These are phyloP conservation scores for Salix udensis DNA, from an alignment of 345 rosid genomes.

Conservation along the genomic window DNA sequence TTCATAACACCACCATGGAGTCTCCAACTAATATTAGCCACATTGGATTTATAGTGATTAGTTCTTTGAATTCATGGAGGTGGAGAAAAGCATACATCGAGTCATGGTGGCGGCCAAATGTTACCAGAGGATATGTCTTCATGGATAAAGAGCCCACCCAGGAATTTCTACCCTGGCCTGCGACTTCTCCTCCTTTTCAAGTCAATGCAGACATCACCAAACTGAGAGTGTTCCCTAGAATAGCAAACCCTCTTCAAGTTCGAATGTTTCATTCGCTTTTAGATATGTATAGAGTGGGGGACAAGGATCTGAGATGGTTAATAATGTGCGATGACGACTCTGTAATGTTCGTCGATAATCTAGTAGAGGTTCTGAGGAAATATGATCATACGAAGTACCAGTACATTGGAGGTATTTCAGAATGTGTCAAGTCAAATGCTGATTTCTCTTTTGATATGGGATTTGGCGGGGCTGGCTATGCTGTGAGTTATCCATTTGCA, in stretches of 20 bases:
- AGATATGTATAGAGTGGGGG: constrained; percentile 18
- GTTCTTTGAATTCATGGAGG: constrained; percentile 17
- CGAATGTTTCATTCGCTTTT: constrained; percentile 18
- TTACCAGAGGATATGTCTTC: constrained; percentile 18
- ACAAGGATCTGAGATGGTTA: constrained; percentile 17
- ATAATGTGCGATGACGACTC: constrained; percentile 25
- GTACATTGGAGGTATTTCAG: constrained; percentile 21
- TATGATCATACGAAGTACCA: constrained; percentile 19
- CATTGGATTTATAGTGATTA: constrained; percentile 13
- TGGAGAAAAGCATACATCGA: constrained; percentile 4
- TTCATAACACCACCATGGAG: too few species aligned
- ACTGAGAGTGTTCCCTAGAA: constrained; percentile 5
- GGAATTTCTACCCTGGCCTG: constrained; percentile 19
- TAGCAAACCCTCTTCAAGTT: constrained; percentile 9
- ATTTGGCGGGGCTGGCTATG: constrained; percentile 25
- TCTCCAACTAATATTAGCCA: constrained; percentile 13
- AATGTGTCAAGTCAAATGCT: constrained; percentile 9
- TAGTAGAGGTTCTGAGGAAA: constrained; percentile 1
- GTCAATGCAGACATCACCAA: constrained; percentile 8
- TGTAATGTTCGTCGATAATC: constrained; percentile 11
- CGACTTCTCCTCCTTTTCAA: constrained; percentile 16
- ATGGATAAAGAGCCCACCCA: constrained; percentile 16
- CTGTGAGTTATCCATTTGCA: constrained; percentile 20
- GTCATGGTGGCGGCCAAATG: constrained; percentile 24
- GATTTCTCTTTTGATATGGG: constrained; percentile 28